Conservation (phyloP, 441 rosid genomes). For the Daphne laureola region DNA sequence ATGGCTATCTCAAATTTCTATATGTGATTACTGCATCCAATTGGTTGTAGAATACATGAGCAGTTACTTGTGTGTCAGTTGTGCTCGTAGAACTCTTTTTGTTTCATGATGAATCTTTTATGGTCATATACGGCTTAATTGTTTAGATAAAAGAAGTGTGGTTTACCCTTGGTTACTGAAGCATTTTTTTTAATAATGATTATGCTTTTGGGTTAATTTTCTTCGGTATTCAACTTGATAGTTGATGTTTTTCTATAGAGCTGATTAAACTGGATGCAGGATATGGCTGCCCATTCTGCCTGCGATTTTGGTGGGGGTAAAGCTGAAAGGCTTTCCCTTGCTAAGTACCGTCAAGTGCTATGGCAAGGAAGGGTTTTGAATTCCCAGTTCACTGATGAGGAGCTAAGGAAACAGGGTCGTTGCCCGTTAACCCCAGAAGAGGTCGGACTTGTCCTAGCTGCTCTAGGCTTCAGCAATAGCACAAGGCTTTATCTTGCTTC, state of each 20-base stretch:
- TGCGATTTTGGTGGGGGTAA: constrained; percentile 77
- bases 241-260: not conserved
- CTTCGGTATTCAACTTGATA: not conserved
- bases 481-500: constrained; percentile 69
- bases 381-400: constrained; percentile 51
- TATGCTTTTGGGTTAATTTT: not conserved
- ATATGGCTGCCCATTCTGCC: constrained; percentile 83
- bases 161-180: not conserved
- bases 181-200: not conserved
- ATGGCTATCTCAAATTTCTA: too few species aligned
- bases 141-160: constrained; percentile 2
- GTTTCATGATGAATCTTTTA: too few species aligned
- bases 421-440: constrained; percentile 75
- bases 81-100: too few species aligned
- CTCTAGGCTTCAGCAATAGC: constrained; percentile 54
- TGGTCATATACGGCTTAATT: not conserved
- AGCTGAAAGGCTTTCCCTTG: constrained; percentile 54
- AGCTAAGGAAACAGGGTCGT: constrained; percentile 58
- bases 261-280: constrained; percentile 30
- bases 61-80: too few species aligned
- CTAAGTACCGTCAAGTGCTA: constrained; percentile 54
- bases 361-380: constrained; percentile 79
- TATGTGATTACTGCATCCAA: too few species aligned
- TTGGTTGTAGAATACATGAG: too few species aligned
- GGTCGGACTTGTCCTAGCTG: constrained; percentile 58